phyloP scores from a whole-genome alignment of 2,329 filamentous ascomycete genomes.

The Aspergillus unguis region DNA sequence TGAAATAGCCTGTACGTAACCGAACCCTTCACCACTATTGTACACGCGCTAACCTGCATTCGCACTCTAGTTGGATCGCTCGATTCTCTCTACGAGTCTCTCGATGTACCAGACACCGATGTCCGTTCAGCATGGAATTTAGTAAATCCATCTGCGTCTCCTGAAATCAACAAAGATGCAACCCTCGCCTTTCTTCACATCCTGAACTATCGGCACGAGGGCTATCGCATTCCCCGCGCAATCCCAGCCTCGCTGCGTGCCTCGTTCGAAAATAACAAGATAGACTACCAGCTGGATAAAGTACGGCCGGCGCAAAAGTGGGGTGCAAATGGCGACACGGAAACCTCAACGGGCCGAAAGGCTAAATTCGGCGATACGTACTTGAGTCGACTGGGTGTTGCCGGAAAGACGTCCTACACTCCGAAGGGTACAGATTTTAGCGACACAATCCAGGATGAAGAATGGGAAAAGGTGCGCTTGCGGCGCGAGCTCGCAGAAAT shows the following conservation, averaged over 20 bases:
- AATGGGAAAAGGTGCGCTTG: constrained; percentile 95
- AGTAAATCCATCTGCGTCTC: constrained; percentile 81
- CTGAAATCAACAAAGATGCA: constrained; percentile 90
- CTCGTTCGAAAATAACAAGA: constrained; percentile 92
- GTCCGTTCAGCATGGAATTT: constrained; percentile 94
- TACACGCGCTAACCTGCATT: constrained; percentile 7
- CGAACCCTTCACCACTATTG: background rate
- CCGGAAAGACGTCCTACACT: constrained; percentile 72
- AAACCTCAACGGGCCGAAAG: constrained; percentile 82
- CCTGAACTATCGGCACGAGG: constrained; percentile 91
- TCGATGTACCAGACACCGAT: constrained; percentile 68
- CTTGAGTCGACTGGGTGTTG: constrained; percentile 77
- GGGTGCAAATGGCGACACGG: constrained; percentile 74
- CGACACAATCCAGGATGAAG: constrained; percentile 75
- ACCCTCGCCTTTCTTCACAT: constrained; percentile 94
- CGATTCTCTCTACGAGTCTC: constrained; percentile 73
- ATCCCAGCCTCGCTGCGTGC: constrained; percentile 87
- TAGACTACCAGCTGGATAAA: constrained; percentile 90
- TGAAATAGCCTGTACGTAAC: constrained; percentile 69
- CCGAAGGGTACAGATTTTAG: constrained; percentile 87
- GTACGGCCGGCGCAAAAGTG: constrained; percentile 69
- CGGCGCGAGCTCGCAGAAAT: constrained; percentile 89
- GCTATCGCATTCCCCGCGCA: constrained; percentile 85
- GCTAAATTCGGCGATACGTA: constrained; percentile 98
- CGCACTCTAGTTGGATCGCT: constrained; percentile 65